phyloP scores from a whole-genome alignment of 2,329 filamentous ascomycete species.

The Curvularia sp. region DNA sequence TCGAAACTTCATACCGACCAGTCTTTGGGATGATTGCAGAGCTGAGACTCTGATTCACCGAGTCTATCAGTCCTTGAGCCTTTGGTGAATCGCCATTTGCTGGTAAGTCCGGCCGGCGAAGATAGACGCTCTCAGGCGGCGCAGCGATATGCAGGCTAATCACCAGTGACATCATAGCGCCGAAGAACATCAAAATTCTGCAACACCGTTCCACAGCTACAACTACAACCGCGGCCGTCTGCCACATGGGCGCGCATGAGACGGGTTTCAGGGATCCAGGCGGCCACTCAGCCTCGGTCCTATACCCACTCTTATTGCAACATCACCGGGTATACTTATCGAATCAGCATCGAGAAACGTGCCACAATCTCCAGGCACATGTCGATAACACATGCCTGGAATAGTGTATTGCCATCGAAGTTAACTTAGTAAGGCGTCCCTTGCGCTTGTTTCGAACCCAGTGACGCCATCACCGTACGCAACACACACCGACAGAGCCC shows the following conservation, averaged over 20 bases:
- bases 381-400: slow-evolving; percentile 15
- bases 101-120: slow-evolving; percentile 6
- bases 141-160: slow-evolving; percentile 28
- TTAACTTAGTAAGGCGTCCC: slow-evolving; percentile 4
- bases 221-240: slow-evolving; percentile 39
- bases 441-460: slow-evolving; percentile 16
- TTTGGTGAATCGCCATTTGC: slow-evolving; percentile 21
- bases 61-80: slow-evolving; percentile 10
- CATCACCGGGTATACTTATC: slow-evolving; percentile 20
- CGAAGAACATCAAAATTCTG: slow-evolving; percentile 29
- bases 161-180: slow-evolving; percentile 37
- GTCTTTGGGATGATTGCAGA: neutral
- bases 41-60: slow-evolving; percentile 14
- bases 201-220: slow-evolving; percentile 31
- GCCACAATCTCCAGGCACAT: slow-evolving; percentile 29
- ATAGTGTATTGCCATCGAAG: slow-evolving; percentile 17
- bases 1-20: slow-evolving; percentile 4
- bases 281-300: slow-evolving; percentile 15
- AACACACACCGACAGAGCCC: slow-evolving; percentile 20
- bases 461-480: slow-evolving; percentile 33
- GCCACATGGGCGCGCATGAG: slow-evolving; percentile 29
- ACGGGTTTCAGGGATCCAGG: slow-evolving; percentile 24
- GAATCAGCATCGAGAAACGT: slow-evolving; percentile 32
- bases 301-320: slow-evolving; percentile 36
- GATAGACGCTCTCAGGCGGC: slow-evolving; percentile 13